Evolutionary conservation across 192 early-diverging fungal genomes (phyloP), one percentile per base, ranked within the genome.

Genomic region (Backusella mclennaniae): DNA sequence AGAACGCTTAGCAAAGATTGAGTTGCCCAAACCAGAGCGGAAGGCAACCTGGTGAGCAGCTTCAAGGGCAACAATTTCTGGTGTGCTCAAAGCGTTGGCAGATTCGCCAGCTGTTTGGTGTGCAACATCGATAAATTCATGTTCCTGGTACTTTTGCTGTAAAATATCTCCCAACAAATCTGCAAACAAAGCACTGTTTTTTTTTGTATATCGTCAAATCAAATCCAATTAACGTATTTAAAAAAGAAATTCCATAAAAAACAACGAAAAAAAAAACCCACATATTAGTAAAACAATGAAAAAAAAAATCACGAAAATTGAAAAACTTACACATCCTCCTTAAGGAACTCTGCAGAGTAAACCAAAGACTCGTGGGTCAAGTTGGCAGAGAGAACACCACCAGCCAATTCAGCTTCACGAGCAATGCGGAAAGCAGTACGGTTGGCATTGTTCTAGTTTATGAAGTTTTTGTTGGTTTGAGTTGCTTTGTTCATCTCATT

Each of bases 11-110:
- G 94, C 95, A 85, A 92, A 97, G 56, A 99, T 87, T 41, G 95
- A 91, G 94, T 97, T 97, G 67, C 98, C 98, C 77, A 99, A 91
- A 12, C 98, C 98, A 77, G 83, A 82, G 80, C 96, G 94, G 92
- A 97, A 99, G 38, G 96, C 98, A 44, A 91, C 91, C 77, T 89
- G 89, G 85, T 99, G 96, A 76, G 95, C 87, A 44, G 89, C 89
- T 73, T 97, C 95, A 44, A 95, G 72, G 31, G 92, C 90, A 33
- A 88, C 76, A 36, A 92, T 86, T 70, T 85, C 87, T 11, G 93
- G 88, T 80, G 90, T 86, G 33, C 84, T 74, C 35, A 90, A 86
- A 29, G 95, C 90, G 44, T 85, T 83, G 74, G 85, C 78, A 26
- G 92, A 82, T 85, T 99, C 93, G 29, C 85, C 88, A 66, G 77